Conservation (phyloP, 2,329 filamentous ascomycete species). For the Aspergillus tubingensis region DNA sequence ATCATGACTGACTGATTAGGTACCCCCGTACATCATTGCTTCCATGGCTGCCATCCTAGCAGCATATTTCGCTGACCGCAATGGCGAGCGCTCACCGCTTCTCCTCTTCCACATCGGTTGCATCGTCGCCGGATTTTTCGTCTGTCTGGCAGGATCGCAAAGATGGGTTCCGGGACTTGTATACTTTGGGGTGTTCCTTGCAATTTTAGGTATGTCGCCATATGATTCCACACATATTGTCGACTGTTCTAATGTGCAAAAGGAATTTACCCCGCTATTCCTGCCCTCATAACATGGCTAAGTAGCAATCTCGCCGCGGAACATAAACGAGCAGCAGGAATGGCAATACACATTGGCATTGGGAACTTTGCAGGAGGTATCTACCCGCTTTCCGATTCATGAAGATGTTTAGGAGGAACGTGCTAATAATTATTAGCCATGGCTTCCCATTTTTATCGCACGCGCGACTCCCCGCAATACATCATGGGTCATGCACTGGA, state of each 20-base stretch:
- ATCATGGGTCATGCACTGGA: slow-evolving; percentile 55
- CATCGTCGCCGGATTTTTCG: slow-evolving; percentile 60
- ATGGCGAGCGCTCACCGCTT: slow-evolving; percentile 57
- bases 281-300: slow-evolving; percentile 57
- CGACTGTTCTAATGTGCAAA: not conserved
- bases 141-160: slow-evolving; percentile 41
- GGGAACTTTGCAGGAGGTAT: slow-evolving; percentile 54
- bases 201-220: slow-evolving; percentile 43
- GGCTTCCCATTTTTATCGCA: slow-evolving; percentile 71
- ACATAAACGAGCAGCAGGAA: slow-evolving; percentile 59
- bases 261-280: slow-evolving; percentile 51
- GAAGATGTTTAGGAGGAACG: not conserved
- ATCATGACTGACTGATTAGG: not conserved
- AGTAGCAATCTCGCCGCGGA: slow-evolving; percentile 61
- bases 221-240: too few species aligned
- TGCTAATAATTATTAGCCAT: slow-evolving; percentile 51
- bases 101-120: slow-evolving; percentile 56
- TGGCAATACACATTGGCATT: slow-evolving; percentile 65
- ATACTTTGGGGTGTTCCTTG: slow-evolving; percentile 52
- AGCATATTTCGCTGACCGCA: slow-evolving; percentile 60
- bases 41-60: slow-evolving; percentile 42
- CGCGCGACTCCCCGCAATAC: slow-evolving; percentile 52
- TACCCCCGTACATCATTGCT: slow-evolving; percentile 37
- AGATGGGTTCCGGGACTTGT: slow-evolving; percentile 42
- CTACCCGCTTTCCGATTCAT: not conserved